Base-by-base conservation (phyloP, 2,329 filamentous ascomycete genomes). In the Fusarium lyarnte region DNA sequence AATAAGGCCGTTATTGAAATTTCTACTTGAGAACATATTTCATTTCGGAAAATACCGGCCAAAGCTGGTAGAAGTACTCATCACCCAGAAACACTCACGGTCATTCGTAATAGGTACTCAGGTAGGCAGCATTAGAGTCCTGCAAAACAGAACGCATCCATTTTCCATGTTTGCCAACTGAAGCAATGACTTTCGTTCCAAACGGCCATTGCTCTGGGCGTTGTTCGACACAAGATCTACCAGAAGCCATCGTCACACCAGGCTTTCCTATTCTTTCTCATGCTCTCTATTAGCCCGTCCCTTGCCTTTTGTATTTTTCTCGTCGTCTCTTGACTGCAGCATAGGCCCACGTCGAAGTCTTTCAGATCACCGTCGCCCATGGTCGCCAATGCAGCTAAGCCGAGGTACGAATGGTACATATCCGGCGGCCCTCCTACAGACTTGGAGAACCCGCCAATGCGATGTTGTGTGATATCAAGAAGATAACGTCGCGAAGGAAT, bases 351-450 rank as follows among this genome's bases (percentile, higher is more conserved):
- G 79, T 98, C 94, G 53, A 97, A 87, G 25, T 84, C 82, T 70
- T 91, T 92, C 41, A 98, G 79, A 0, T 89, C 89, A 2, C 87
- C 80, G 73, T 97, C 93, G 12, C 90, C 89, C 80, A 94, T 88
- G 21, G 93, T 88, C 1, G 92, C 90, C 42, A 99, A 84, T 2
- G 93, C 92, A 4, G 94, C 93, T 38, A 98, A 87, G 0, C 94
- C 96, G 35, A 98, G 88, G 79, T 95, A 98, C 1, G 93, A 93
- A 79, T 99, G 96, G 74, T 97, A 94, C 31, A 98, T 86, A 83
- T 94, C 93, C 17, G 93, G 93, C 47, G 88, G 88, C 17, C 88
- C 87, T 10, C 90, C 90, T 1, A 90, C 89, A 16, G 86, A 81
- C 78, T 96, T 95, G n/a, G 90, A 89, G 80, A 96, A 96, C 2